Percentiles rank a stretch among this genome's conserved stretches.
phyloP scores from a whole-genome alignment of 2,329 filamentous ascomycete species.

The Apiospora rasikravindrae region DNA sequence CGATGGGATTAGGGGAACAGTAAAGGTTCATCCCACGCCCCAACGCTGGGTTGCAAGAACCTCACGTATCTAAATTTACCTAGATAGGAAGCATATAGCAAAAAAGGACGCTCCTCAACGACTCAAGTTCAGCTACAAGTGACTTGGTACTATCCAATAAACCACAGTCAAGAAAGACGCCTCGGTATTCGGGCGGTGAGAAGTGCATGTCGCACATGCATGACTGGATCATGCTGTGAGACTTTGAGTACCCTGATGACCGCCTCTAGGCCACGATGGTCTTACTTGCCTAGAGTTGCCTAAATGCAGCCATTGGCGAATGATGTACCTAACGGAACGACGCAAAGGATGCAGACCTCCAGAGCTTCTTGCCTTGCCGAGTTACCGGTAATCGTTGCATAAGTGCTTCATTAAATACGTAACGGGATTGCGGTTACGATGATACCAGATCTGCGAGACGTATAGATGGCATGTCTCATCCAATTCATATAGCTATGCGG shows the following conservation, averaged over 20 bases:
- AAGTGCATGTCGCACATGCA: neutral
- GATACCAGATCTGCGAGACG: neutral
- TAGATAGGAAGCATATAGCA: neutral
- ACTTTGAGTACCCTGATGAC: neutral
- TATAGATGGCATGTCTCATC: neutral
- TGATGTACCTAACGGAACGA: neutral
- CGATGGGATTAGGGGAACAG: conserved; percentile 21
- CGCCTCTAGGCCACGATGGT: neutral
- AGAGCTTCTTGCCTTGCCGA: neutral
- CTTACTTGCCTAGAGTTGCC: neutral
- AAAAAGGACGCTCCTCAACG: no score
- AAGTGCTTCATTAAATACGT: neutral
- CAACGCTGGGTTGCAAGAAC: no score
- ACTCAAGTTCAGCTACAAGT: neutral
- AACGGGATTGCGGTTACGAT: no score
- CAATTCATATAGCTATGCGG: neutral
- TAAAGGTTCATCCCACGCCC: neutral
- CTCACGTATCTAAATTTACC: neutral
- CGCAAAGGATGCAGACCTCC: neutral
- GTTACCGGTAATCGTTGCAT: neutral
- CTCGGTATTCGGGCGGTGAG: neutral
- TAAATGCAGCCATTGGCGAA: neutral
- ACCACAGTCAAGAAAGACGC: neutral
- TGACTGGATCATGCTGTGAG: neutral
- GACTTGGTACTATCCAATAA: neutral